Percentiles rank a stretch among this genome's conserved stretches.
phyloP scores from a whole-genome alignment of 306 rosid species.

The Lathyrus oleraceus region DNA sequence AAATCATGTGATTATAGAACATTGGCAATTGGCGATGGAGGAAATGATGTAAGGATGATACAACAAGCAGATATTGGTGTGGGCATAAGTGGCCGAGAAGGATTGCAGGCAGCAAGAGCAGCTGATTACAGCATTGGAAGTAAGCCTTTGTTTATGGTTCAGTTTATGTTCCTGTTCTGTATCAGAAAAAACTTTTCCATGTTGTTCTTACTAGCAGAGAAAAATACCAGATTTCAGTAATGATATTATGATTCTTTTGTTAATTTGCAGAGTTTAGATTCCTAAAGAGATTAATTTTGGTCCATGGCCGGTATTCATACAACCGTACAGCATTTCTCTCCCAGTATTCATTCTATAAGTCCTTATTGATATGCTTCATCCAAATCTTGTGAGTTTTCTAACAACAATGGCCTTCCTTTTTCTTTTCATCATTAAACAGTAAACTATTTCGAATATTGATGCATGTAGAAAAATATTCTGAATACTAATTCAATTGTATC shows the following conservation, averaged over 20 bases:
- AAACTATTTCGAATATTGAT: conserved; percentile 13
- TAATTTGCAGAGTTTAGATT: conserved; percentile 88
- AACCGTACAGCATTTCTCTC: conserved; percentile 97
- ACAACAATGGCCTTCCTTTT: not conserved
- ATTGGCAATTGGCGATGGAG: conserved; percentile 98
- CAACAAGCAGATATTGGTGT: conserved; percentile 98
- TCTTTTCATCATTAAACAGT: conserved; percentile 19
- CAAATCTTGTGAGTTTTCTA: conserved; percentile 86
- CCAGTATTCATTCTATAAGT: conserved; percentile 96
- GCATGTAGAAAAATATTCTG: not conserved
- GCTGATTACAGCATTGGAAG: conserved; percentile 99
- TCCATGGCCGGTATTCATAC: conserved; percentile 98
- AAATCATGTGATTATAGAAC: conserved; percentile 95
- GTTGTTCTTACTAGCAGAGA: not conserved
- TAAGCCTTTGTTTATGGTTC: conserved; percentile 40
- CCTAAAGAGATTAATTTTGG: conserved; percentile 85
- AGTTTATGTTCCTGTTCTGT: no score
- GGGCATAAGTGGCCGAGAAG: conserved; percentile 99
- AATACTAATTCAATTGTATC: not conserved
- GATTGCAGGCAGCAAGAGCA: conserved; percentile 99
- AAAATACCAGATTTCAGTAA: conserved; percentile 28
- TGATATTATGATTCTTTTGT: conserved; percentile 33
- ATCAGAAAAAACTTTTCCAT: no score
- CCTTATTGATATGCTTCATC: conserved; percentile 89
- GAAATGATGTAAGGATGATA: conserved; percentile 99